Base-by-base conservation (phyloP, 1,284 basidiomycete species). In the Apiotrichum brassicae region DNA sequence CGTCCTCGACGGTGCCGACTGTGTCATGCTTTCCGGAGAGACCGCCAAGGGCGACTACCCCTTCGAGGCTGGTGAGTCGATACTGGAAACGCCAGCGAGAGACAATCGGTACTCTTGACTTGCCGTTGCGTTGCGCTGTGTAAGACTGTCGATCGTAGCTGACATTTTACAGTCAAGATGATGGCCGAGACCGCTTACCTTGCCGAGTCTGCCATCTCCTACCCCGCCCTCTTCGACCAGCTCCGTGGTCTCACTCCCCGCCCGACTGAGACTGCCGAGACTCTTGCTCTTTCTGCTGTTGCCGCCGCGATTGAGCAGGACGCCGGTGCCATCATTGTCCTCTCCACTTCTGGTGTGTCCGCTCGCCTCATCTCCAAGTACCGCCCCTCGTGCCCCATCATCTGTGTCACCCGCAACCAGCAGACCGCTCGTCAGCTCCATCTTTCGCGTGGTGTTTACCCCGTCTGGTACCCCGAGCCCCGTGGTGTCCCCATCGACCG, bases 121-220 rank as follows among this genome's bases (percentile, higher is more conserved):
- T n/a, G n/a, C n/a, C n/a, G n/a, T n/a, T n/a, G n/a, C n/a, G n/a
- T n/a, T n/a, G n/a, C n/a, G n/a, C n/a, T n/a, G n/a, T n/a, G n/a
- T n/a, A n/a, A n/a, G n/a, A 6, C 16, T 43, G 19, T 25, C 22
- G n/a, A 8, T 42, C 24, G 9, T 53, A 48, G 13, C 39, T 38
- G 9, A 43, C 33, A 8, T n/a, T 35, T 20, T 9, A 20, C 41
- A 87, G 92, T 95, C 61, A 81, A 91, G 62, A 93, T 95, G 91
- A 97, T 97, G 92, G 92, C 92, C 43, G 93, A 97, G 79, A 95
- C 91, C 7, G 95, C 92, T 67, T 81, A 88, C 68, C 84, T 97
- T 59, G 93, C 92, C 54, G 92, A 97, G 76, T 81, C 84, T 46
- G 86, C 93, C 30, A 89, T 93, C 72, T 91, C 87, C 77, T 91